A percentile compares a stretch with the other conserved stretches of the same genome.
Conservation (phyloP, 768 basidiomycete genomes). For the Hygrophoropsis aurantiaca region DNA sequence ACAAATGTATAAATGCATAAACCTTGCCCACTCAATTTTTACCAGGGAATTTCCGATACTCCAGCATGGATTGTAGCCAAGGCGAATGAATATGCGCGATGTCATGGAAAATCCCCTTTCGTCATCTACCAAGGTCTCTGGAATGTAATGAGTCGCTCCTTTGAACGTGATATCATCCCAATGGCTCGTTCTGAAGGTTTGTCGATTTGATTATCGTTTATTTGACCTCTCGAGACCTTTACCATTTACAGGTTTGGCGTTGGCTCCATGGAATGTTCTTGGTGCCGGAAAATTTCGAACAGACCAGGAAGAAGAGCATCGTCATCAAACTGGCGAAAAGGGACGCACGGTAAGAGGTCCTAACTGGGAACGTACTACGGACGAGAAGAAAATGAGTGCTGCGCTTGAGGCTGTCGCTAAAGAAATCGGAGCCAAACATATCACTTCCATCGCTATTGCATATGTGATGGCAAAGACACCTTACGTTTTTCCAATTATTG, state of each 20-base stretch:
- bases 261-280: constrained; percentile 35
- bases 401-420: constrained; percentile 40
- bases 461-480: constrained; percentile 53
- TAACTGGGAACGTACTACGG: constrained; percentile 35
- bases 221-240: too few relatives aligned
- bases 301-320: constrained; percentile 24
- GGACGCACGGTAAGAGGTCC: constrained; percentile 13
- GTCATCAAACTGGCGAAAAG: constrained; percentile 21
- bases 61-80: constrained; percentile 41
- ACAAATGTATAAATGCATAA: constrained; percentile 1
- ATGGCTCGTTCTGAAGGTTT: constrained; percentile 18
- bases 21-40: constrained; percentile 1
- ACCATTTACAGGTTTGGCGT: constrained; percentile 25
- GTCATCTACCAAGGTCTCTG: constrained; percentile 44
- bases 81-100: constrained; percentile 42
- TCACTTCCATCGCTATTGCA: constrained; percentile 46
- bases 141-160: constrained; percentile 29
- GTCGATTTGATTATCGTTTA: not conserved
- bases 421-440: constrained; percentile 34
- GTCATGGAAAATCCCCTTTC: constrained; percentile 44
- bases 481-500: constrained; percentile 49
- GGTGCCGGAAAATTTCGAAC: constrained; percentile 23
- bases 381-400: constrained; percentile 29
- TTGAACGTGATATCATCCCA: constrained; percentile 41
- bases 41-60: constrained; percentile 29